These are phyloP conservation scores for Wickerhamomyces bovis DNA, from an alignment of 805 yeast species.

Conservation along the genomic window DNA sequence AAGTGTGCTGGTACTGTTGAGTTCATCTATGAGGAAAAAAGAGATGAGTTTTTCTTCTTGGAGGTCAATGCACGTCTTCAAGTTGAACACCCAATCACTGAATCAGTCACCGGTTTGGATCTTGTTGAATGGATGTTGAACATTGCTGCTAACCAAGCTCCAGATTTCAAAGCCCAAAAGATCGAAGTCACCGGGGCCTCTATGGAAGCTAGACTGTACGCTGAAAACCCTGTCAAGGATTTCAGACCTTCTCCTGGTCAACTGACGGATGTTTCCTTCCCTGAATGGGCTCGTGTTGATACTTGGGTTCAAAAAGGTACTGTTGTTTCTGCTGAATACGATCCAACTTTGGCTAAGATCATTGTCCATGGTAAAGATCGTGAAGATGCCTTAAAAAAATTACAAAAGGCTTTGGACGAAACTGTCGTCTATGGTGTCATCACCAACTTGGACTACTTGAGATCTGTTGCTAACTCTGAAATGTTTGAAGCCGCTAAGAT, in stretches of 20 bases:
- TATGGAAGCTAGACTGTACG: conserved; percentile 94
- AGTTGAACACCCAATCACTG: conserved; percentile 97
- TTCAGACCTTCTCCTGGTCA: conserved; percentile 97
- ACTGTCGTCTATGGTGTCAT: conserved; percentile 85
- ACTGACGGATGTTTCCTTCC: conserved; percentile 77
- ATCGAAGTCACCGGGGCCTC: conserved; percentile 76
- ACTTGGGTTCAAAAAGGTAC: conserved; percentile 93
- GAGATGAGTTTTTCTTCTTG: conserved; percentile 88
- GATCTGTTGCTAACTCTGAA: conserved; percentile 74
- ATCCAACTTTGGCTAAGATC: conserved; percentile 93
- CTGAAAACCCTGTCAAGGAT: conserved; percentile 94
- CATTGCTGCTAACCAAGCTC: conserved; percentile 87
- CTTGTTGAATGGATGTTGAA: conserved; percentile 95
- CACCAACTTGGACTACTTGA: conserved; percentile 84
- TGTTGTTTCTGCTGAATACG: conserved; percentile 84
- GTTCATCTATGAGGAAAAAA: conserved; percentile 78
- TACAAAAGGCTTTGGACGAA: conserved; percentile 77
- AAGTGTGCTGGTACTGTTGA: conserved; percentile 98
- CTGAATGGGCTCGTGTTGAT: conserved; percentile 88
- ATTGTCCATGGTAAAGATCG: conserved; percentile 92
- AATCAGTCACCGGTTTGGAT: conserved; percentile 89
- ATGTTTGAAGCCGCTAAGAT: conserved; percentile 83
- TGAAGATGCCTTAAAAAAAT: conserved; percentile 70
- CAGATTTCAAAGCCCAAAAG: conserved; percentile 54
- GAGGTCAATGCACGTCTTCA: conserved; percentile 96